Base-by-base conservation (phyloP, 176 grass and related monocot genomes). In the Themeda triandra region DNA sequence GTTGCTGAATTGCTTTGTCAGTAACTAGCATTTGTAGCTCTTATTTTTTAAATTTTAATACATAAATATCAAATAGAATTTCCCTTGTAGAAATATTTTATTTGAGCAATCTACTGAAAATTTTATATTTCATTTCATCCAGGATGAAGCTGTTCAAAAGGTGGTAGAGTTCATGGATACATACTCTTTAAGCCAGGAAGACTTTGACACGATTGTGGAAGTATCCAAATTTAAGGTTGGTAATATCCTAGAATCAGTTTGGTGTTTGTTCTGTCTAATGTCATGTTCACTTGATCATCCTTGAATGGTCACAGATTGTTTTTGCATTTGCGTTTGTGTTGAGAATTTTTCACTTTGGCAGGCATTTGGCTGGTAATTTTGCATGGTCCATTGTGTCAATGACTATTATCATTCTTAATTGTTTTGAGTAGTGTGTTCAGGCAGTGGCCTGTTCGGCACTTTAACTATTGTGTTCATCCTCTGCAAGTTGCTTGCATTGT, bases 141-240 rank as follows among this genome's bases (percentile, higher is more conserved):
- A 98, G 96, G 97, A 96, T 77, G 89, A 85, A 86, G 97, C 93
- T 80, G 93, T 99, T 80, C 76, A 86, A 67, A 92, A 89, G 29
- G 97, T 99, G 21, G 93, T 99, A 63, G 88, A 99, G 71, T 92
- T 99, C 81, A 96, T 99, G 97, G 97, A 96, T 54, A 86, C 89
- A 27, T 99, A 99, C 83, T 99, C 93, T 77, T 90, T 99, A 88
- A 99, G 81, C 79, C 93, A 96, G 87, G 97, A 99, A 84, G 97
- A 99, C 33, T 94, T 94, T 53, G 93, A 99, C 72, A 91, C 93
- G 8, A 84, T 96, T 91, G 89, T 99, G 37, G 91, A 99, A 87
- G 69, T 99, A 89, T 96, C 97, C 36, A 99, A 94, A 78, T 95
- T 92, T 84, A 93, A 94, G 97, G 97, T 99, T 66, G 29, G 87